These are phyloP conservation scores for Hymenoscyphus occultus DNA, from an alignment of 2,329 filamentous ascomycete genomes.

Conservation along the genomic window DNA sequence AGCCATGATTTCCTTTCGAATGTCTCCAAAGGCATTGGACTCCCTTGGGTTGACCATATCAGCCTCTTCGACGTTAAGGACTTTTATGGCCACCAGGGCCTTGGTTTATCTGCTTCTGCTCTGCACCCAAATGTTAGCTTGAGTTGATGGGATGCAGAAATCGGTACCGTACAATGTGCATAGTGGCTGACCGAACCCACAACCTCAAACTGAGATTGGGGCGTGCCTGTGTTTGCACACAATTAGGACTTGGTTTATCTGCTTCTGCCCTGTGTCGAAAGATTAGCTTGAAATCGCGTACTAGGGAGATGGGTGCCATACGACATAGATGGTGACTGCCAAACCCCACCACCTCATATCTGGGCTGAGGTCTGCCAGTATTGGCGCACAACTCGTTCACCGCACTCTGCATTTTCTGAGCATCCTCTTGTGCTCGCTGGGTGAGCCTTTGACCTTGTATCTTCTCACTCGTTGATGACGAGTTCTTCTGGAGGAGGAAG, in stretches of 20 bases:
- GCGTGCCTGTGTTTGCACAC: no score
- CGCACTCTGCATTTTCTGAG: conserved; percentile 63
- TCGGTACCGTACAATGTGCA: conserved; percentile 54
- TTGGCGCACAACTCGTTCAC: conserved; percentile 62
- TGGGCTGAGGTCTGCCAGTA: conserved; percentile 57
- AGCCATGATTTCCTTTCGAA: no score
- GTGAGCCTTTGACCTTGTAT: no score
- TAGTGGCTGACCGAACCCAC: conserved; percentile 47
- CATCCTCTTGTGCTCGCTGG: conserved; percentile 49
- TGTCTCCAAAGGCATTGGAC: no score
- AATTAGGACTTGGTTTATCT: conserved; percentile 45
- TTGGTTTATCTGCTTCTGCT: conserved; percentile 38
- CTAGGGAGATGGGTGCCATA: conserved; percentile 19
- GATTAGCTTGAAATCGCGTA: neutral
- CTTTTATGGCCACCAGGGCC: conserved; percentile 42
- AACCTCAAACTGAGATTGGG: no score
- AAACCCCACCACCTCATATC: conserved; percentile 66
- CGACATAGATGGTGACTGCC: conserved; percentile 53
- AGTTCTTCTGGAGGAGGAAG: no score
- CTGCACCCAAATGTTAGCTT: no score
- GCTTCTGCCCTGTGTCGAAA: conserved; percentile 33
- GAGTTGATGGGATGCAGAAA: no score
- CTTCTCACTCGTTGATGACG: no score
- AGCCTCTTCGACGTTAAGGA: no score
- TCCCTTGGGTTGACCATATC: no score